phyloP scores from a whole-genome alignment of 2,329 filamentous ascomycete species.

The Colletotrichum lini region DNA sequence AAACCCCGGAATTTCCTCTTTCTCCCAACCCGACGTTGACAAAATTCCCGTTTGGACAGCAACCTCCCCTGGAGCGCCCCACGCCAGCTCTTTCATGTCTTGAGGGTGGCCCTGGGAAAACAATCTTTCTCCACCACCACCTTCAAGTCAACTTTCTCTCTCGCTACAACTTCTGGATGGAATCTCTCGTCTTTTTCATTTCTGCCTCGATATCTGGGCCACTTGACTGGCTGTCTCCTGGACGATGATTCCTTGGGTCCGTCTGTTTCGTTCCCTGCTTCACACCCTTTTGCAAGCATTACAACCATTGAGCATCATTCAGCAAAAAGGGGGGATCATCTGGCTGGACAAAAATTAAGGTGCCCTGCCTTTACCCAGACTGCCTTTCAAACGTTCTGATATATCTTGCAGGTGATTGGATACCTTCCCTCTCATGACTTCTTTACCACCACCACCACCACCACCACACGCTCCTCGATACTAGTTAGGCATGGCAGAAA shows the following conservation, averaged over 20 bases:
- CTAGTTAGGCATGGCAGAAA: background rate
- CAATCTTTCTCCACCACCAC: background rate
- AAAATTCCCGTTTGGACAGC: background rate
- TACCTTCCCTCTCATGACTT: background rate
- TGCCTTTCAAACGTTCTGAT: background rate
- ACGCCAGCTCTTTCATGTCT: background rate
- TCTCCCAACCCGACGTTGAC: no score
- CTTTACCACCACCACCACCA: constrained; percentile 6
- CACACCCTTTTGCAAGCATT: constrained; percentile 25
- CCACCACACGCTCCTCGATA: background rate
- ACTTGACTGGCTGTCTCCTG: background rate
- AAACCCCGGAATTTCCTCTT: background rate
- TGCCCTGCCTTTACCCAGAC: constrained; percentile 8
- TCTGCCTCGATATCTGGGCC: background rate
- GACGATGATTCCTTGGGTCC: background rate
- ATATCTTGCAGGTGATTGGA: constrained; percentile 6
- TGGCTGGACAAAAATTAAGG: background rate
- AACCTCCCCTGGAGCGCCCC: background rate
- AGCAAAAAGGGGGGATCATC: background rate
- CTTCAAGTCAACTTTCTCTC: background rate
- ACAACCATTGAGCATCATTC: constrained; percentile 21
- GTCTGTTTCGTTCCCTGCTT: constrained; percentile 26
- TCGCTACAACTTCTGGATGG: constrained; percentile 18
- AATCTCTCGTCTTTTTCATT: constrained; percentile 1
- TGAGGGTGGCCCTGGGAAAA: background rate